Base-by-base conservation (phyloP, 2,329 filamentous ascomycete species). In the Aulographum hederae region DNA sequence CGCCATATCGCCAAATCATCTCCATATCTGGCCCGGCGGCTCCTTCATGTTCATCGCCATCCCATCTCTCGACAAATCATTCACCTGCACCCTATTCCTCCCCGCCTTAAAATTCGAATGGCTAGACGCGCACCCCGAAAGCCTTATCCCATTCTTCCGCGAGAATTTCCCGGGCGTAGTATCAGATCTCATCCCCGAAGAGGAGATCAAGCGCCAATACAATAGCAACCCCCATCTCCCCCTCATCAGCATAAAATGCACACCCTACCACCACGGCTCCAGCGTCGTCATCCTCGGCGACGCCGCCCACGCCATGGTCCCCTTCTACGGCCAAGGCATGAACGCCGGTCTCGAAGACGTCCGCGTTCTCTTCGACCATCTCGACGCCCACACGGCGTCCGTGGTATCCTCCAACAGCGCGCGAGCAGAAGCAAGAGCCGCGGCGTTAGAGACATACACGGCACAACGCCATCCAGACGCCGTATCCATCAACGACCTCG, bases 21-120 rank as follows among this genome's bases (percentile, higher is more conserved):
- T 98, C 2, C 89, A 98, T 53, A 98, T 98, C 48, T 98, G 89
- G 89, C 89, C 89, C 0, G 84, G 80, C 19, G 75, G 74, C 43
- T 73, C 85, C 26, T 86, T 89, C 46, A 95, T 98, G 91, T 98
- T 98, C 56, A 98, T 98, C 46, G 91, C 89, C 13, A 85, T 98
- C 27, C 86, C 89, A 1, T 65, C 63, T n/a, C 51, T 81, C 53
- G 84, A 95, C 49, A 84, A 81, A 34, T 79, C 81, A 2, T 98
- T 98, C 50, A 94, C 85, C 0, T 92, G 84, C 52, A 98, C 91
- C 0, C 66, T 98, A 3, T 98, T 98, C 52, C 68, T 91, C 25
- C 79, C 85, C 0, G 69, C 74, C 23, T 53, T 61, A 2, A 65
- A 79, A 34, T 92, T 82, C 48, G 57, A 63, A 3, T 51, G 61